phyloP scores from a whole-genome alignment of 2,329 filamentous ascomycete genomes.

The Botrytis sinoallii region DNA sequence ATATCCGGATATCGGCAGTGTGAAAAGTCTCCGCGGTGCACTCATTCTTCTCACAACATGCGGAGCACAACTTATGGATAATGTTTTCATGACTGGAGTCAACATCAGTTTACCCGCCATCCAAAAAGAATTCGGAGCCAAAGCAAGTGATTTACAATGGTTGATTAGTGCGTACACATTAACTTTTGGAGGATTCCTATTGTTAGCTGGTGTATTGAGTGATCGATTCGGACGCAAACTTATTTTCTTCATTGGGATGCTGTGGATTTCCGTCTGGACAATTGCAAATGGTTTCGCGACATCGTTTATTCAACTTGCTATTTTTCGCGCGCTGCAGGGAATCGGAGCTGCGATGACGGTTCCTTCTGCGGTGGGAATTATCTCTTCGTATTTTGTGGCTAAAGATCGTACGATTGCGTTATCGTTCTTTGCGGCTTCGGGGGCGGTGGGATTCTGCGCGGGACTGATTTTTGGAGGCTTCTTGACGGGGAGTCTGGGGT shows the following conservation, averaged over 20 bases:
- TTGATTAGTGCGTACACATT: slow-evolving; percentile 44
- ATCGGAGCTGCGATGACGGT: slow-evolving; percentile 47
- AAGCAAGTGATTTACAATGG: slow-evolving; percentile 41
- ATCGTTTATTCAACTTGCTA: slow-evolving; percentile 44
- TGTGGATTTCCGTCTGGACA: slow-evolving; percentile 40
- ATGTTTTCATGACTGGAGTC: slow-evolving; percentile 45
- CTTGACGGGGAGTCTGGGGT: slow-evolving; percentile 41
- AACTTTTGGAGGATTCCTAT: slow-evolving; percentile 41
- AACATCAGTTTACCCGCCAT: slow-evolving; percentile 44
- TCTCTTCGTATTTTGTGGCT: slow-evolving; percentile 42
- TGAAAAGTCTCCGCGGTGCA: slow-evolving; percentile 41
- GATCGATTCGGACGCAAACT: slow-evolving; percentile 40
- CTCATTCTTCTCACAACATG: slow-evolving; percentile 43
- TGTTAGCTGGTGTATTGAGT: slow-evolving; percentile 35
- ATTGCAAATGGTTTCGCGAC: slow-evolving; percentile 41
- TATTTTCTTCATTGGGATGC: slow-evolving; percentile 41
- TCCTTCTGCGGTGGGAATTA: slow-evolving; percentile 46
- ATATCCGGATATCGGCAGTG: slow-evolving; percentile 30
- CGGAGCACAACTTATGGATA: slow-evolving; percentile 44
- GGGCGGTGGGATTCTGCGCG: slow-evolving; percentile 42
- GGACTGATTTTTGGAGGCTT: slow-evolving; percentile 42
- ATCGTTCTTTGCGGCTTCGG: slow-evolving; percentile 42
- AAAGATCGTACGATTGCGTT: slow-evolving; percentile 41
- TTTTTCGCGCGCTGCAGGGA: slow-evolving; percentile 47
- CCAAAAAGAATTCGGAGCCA: slow-evolving; percentile 40